phyloP scores from a whole-genome alignment of 2,329 filamentous ascomycete genomes.

The Stenocarpella maydis region DNA sequence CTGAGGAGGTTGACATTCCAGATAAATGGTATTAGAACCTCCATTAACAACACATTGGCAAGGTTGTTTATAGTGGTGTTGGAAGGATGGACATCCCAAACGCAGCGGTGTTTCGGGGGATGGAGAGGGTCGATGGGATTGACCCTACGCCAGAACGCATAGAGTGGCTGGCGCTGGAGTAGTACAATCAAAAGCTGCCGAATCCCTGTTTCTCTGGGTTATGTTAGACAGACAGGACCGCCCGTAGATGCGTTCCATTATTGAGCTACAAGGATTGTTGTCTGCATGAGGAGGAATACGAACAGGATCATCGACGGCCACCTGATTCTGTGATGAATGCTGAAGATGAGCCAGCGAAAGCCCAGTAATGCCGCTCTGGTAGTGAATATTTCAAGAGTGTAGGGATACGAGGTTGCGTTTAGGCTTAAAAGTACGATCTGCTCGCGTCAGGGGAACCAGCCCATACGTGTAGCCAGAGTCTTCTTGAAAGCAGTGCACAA shows the following conservation, averaged over 20 bases:
- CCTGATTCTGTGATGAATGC: background rate
- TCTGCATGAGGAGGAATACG: background rate
- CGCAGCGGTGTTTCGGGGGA: background rate
- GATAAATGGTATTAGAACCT: background rate
- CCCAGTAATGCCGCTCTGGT: background rate
- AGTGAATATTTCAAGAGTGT: background rate
- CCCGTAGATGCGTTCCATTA: background rate
- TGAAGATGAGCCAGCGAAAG: background rate
- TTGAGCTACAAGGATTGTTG: background rate
- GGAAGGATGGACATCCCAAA: background rate
- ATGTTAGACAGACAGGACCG: too few species aligned
- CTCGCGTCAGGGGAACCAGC: background rate
- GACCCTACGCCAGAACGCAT: background rate
- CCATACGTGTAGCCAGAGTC: background rate
- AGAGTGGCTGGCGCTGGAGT: background rate
- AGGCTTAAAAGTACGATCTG: background rate
- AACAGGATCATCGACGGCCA: background rate
- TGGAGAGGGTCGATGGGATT: background rate
- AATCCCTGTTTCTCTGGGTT: background rate
- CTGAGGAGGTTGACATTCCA: background rate
- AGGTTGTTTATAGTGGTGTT: background rate
- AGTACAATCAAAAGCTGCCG: background rate
- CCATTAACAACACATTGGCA: background rate
- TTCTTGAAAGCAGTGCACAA: background rate
- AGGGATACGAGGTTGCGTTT: background rate